phyloP scores from a whole-genome alignment of 2,329 filamentous ascomycete genomes.

The Rasamsonia emersonii region DNA sequence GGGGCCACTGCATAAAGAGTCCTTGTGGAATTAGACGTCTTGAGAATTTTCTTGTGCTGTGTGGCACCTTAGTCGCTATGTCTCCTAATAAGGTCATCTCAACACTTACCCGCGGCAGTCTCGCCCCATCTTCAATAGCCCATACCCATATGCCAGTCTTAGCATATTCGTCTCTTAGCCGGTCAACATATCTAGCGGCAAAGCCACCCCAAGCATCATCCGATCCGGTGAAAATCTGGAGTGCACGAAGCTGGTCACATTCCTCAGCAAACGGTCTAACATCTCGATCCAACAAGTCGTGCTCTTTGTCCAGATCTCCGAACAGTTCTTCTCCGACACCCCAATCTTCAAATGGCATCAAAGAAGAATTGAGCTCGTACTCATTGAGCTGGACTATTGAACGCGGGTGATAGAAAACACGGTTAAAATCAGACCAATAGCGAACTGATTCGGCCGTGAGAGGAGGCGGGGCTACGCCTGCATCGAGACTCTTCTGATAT shows the following conservation, averaged over 20 bases:
- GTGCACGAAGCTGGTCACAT: slow-evolving; percentile 81
- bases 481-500: slow-evolving; percentile 73
- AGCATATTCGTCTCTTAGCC: slow-evolving; percentile 79
- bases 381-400: slow-evolving; percentile 83
- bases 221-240: slow-evolving; percentile 64
- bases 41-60: slow-evolving; percentile 51
- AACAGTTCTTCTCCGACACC: slow-evolving; percentile 67
- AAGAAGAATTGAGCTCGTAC: slow-evolving; percentile 69
- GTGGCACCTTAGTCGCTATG: slow-evolving; percentile 4
- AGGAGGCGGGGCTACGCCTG: slow-evolving; percentile 54
- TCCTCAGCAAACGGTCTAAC: slow-evolving; percentile 83
- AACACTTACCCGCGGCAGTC: slow-evolving; percentile 44
- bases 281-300: slow-evolving; percentile 85
- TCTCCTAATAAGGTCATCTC: slow-evolving; percentile 4
- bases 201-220: slow-evolving; percentile 82
- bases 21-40: slow-evolving; percentile 65
- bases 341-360: slow-evolving; percentile 78
- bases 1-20: slow-evolving; percentile 60
- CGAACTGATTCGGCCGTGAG: slow-evolving; percentile 66
- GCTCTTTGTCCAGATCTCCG: slow-evolving; percentile 61
- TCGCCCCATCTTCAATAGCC: slow-evolving; percentile 61
- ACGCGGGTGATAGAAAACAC: slow-evolving; percentile 82
- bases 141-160: slow-evolving; percentile 83
- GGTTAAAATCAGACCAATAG: slow-evolving; percentile 95
- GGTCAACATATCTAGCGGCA: slow-evolving; percentile 62